phyloP scores from a whole-genome alignment of 352 stramenopile species.

The Phytophthora niederhauseri region DNA sequence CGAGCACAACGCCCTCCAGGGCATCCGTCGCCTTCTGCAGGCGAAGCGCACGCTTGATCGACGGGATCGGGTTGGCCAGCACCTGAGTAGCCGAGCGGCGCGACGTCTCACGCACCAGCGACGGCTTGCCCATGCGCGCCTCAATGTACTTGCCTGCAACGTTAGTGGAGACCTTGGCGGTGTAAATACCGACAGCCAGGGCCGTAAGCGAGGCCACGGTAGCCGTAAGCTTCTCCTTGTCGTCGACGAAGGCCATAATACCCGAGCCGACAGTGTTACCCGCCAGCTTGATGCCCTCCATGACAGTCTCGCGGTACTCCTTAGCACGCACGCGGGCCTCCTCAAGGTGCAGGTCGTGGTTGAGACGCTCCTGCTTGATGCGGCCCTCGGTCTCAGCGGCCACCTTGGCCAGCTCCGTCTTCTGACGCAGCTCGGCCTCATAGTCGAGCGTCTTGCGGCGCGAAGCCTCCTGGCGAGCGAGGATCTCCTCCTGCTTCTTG shows the following conservation, averaged over 20 bases:
- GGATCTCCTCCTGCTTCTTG: conserved; percentile 99
- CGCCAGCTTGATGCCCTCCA: conserved; percentile 96
- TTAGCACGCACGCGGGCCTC: conserved; percentile 94
- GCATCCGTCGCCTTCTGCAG: conserved; percentile 92
- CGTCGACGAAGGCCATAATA: conserved; percentile 93
- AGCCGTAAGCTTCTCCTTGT: conserved; percentile 96
- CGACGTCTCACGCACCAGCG: conserved; percentile 98
- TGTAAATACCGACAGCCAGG: conserved; percentile 97
- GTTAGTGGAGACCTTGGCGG: conserved; percentile 92
- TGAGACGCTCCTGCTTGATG: conserved; percentile 97
- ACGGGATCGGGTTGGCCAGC: conserved; percentile 85
- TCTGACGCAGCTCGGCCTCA: conserved; percentile 94
- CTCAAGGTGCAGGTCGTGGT: conserved; percentile 98
- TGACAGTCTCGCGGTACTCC: conserved; percentile 93
- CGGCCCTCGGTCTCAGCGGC: conserved; percentile 95
- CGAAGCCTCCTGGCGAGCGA: conserved; percentile 95
- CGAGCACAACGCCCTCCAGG: conserved; percentile 96
- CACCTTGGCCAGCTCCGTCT: conserved; percentile 96
- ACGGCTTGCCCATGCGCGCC: conserved; percentile 96
- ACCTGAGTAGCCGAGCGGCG: conserved; percentile 86
- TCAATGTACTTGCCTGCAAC: conserved; percentile 97
- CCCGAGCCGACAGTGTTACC: conserved; percentile 94
- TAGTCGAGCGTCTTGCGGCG: conserved; percentile 98
- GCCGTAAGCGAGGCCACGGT: conserved; percentile 95
- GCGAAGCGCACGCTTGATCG: conserved; percentile 89